phyloP scores from a whole-genome alignment of 352 stramenopile genomes.

The Globisporangium okanoganense region DNA sequence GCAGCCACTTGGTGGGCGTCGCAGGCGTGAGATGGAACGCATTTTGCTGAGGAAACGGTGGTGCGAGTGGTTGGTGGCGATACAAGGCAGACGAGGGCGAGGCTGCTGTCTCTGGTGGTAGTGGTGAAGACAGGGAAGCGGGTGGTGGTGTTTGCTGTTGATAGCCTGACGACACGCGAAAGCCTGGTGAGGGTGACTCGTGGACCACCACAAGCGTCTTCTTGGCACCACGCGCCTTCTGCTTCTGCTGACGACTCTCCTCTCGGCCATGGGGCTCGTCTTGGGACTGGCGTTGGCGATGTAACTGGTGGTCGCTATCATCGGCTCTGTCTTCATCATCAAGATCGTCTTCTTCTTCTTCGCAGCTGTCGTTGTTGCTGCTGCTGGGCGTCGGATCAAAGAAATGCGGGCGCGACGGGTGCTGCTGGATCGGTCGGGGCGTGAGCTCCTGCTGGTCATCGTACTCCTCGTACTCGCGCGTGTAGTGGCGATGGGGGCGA shows the following conservation, averaged over 20 bases:
- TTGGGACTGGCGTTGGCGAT: background rate
- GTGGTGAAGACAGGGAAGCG: background rate
- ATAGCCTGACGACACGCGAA: background rate
- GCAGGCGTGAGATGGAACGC: background rate
- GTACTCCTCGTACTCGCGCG: background rate
- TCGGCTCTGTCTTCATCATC: background rate
- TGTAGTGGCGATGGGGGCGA: background rate
- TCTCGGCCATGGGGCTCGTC: background rate
- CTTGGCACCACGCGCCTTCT: background rate
- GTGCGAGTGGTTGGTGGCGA: background rate
- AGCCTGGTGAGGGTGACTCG: background rate
- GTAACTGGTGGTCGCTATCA: background rate
- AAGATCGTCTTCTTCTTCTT: background rate
- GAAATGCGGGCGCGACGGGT: background rate
- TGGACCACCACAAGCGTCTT: background rate
- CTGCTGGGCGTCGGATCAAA: background rate
- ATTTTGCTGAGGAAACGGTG: slow-evolving; percentile 6
- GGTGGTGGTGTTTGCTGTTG: background rate
- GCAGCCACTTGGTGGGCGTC: slow-evolving; percentile 70
- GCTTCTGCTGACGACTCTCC: background rate
- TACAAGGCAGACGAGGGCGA: background rate
- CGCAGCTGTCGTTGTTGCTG: slow-evolving; percentile 1
- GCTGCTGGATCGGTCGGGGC: background rate
- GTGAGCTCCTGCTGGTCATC: background rate
- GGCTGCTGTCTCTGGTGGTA: background rate